These are phyloP conservation scores for Rhododendron ferrugineum DNA, from an alignment of 148 eudicot species.

Conservation along the genomic window DNA sequence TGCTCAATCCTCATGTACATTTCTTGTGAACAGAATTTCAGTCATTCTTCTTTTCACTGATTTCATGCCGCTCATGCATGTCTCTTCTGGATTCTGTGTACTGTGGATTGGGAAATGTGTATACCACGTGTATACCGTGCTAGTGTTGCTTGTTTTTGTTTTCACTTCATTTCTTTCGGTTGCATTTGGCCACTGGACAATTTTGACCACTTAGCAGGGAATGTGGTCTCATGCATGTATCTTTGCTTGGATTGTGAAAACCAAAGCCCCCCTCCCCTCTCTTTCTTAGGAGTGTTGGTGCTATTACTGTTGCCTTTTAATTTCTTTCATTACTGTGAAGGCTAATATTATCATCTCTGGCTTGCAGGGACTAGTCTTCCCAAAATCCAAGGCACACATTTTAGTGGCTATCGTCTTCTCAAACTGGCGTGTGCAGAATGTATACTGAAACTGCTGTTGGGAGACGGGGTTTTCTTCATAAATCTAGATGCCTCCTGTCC, in stretches of 20 bases:
- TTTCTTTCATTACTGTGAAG: neutral
- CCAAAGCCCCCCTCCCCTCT: neutral
- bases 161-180: neutral
- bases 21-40: neutral
- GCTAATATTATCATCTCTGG: constrained; percentile 6
- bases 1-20: neutral
- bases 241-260: neutral
- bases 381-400: neutral
- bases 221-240: neutral
- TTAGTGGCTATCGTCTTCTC: neutral
- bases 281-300: neutral
- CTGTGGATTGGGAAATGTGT: neutral
- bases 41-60: neutral
- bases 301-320: neutral
- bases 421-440: neutral
- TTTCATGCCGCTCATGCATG: neutral
- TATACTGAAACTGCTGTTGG: neutral
- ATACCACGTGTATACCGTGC: neutral
- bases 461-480: neutral
- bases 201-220: neutral
- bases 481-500: neutral
- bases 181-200: neutral
- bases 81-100: neutral
- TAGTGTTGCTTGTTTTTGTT: neutral
- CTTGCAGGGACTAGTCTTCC: constrained; percentile 21